Base-by-base conservation (phyloP, 345 rosid genomes). In the Carallia pectinifolia region DNA sequence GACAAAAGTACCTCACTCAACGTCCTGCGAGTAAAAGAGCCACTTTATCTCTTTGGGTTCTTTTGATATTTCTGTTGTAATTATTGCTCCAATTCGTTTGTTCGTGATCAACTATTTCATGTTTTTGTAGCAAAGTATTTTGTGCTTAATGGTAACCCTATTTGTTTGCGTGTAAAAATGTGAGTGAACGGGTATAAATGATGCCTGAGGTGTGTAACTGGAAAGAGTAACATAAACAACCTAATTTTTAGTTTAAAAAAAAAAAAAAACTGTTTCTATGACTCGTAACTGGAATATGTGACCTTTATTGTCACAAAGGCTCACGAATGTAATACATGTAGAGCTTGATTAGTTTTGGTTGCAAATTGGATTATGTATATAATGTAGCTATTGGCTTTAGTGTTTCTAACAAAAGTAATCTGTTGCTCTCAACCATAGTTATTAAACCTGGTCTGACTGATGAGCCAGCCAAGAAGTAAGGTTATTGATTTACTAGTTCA, bases 361-460 rank as follows among this genome's bases (percentile, higher is more conserved):
- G 58, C 23, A 48, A 31, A 37, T 31, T 23, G 64, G 36, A 48
- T 39, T 61, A 37, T 58, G 74, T n/a, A 37, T 71, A 77, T 72
- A 71, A 72, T 62, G 2, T 54, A 65, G 39, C 70, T 30, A 19
- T 27, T 53, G 68, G 76, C 61, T 73, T 61, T 69, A 66, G 78
- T 71, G 82, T 61, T 71, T 74, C 81, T 80, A 73, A 76, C 80
- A 76, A 82, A 80, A 78, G 76, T 61, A 16, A 55, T 66, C 67
- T 73, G 66, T 65, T 55, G 71, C 75, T 66, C 36, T 71, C 44
- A 50, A 27, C 61, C 23, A 23, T 23, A 23, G 23, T 23, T 23
- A 23, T 23, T 0, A 23, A 23, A 23, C 23, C 0, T 23, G 23
- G 0, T 23, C 23, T 23, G 23, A 23, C 23, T 23, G 23, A 23